These are phyloP conservation scores for Fusarium denticulatum DNA, from an alignment of 2,329 filamentous ascomycete genomes.

Conservation along the genomic window DNA sequence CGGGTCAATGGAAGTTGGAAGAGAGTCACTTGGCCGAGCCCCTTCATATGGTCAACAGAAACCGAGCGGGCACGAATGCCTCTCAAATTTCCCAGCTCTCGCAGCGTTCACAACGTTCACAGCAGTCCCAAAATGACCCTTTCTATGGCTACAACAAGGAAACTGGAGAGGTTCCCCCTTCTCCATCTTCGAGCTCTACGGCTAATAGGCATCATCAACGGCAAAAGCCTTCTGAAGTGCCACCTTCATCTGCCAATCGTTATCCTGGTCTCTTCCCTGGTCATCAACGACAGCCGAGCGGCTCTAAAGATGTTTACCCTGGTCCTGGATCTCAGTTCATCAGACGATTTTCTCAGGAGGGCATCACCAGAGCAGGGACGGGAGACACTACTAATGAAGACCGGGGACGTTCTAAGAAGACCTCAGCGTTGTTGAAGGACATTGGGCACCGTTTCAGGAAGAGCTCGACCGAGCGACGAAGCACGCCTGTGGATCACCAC, in stretches of 20 bases:
- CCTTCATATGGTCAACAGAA: constrained; percentile 50
- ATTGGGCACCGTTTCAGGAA: constrained; percentile 57
- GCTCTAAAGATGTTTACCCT: constrained; percentile 13
- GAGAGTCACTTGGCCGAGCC: constrained; percentile 64
- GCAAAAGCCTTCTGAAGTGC: constrained; percentile 51
- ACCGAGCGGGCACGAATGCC: constrained; percentile 46
- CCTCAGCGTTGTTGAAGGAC: constrained; percentile 62
- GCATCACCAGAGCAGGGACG: constrained; percentile 48
- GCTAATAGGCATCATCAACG: constrained; percentile 35
- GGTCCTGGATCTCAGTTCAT: constrained; percentile 29
- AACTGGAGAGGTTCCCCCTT: constrained; percentile 50
- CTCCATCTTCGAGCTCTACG: constrained; percentile 17
- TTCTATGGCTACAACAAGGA: constrained; percentile 56
- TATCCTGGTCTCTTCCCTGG: constrained; percentile 59
- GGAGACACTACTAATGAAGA: constrained; percentile 42
- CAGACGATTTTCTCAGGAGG: constrained; percentile 24
- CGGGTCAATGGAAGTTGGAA: constrained; percentile 61
- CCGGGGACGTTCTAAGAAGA: constrained; percentile 50
- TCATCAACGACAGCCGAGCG: constrained; percentile 32
- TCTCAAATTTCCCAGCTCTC: constrained; percentile 30
- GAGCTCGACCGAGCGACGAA: constrained; percentile 47
- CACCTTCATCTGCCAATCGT: constrained; percentile 62
- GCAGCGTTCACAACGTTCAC: constrained; percentile 38
- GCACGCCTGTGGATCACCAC: constrained; percentile 40
- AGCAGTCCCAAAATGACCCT: constrained; percentile 43